These are phyloP conservation scores for Sporisorium iseilematis-ciliati DNA, from an alignment of 1,284 basidiomycete species.

Conservation along the genomic window DNA sequence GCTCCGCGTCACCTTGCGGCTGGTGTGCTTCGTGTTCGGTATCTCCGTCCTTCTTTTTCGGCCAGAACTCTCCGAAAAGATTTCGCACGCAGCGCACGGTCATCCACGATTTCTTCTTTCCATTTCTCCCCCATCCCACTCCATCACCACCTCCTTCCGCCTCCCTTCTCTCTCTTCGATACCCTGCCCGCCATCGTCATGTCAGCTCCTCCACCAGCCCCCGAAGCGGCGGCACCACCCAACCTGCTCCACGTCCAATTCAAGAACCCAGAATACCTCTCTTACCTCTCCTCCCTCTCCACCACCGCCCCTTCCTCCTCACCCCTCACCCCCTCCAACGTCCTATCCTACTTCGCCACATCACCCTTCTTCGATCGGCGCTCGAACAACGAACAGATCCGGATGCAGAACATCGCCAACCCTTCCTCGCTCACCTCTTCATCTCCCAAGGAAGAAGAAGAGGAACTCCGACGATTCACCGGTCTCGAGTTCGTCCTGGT, in stretches of 20 bases:
- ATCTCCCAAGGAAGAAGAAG: conserved; percentile 49
- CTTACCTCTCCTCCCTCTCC: conserved; percentile 53
- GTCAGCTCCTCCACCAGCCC: conserved; percentile 5
- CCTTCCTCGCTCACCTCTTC: conserved; percentile 15
- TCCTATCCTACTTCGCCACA: conserved; percentile 64
- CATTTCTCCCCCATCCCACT: background rate
- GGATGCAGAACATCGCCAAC: conserved; percentile 66
- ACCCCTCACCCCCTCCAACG: conserved; percentile 35
- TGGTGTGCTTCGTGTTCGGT: conserved; percentile 2
- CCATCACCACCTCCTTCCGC: background rate
- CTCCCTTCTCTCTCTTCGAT: background rate
- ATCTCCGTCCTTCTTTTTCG: conserved; percentile 11
- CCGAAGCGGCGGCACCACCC: conserved; percentile 15
- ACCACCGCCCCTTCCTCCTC: conserved; percentile 7
- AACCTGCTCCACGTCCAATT: conserved; percentile 61
- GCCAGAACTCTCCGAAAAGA: background rate
- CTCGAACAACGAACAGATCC: conserved; percentile 67
- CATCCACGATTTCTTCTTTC: background rate
- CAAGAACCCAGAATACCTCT: conserved; percentile 63
- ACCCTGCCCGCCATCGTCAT: background rate
- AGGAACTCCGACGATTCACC: conserved; percentile 60
- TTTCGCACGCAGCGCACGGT: conserved; percentile 9
- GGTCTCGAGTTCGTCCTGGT: conserved; percentile 64
- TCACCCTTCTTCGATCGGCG: conserved; percentile 65
- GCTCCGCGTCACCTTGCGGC: conserved; percentile 21